These are phyloP conservation scores for Arthrobotrys megalospora DNA, from an alignment of 2,329 filamentous ascomycete genomes.

Conservation along the genomic window DNA sequence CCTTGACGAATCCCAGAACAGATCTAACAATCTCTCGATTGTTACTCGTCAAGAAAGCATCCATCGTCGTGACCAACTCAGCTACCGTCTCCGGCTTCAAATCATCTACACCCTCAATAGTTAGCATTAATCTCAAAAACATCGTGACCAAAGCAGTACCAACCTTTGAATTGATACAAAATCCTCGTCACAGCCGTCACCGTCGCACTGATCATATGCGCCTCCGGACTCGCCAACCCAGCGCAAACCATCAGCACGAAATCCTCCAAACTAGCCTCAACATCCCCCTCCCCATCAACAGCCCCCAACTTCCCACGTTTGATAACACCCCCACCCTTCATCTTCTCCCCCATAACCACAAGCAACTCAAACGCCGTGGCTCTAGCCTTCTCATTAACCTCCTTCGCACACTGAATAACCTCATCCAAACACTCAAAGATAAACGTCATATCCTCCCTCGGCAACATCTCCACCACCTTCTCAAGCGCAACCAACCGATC, in stretches of 20 bases:
- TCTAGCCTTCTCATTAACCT: slow-evolving; percentile 94
- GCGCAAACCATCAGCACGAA: slow-evolving; percentile 99
- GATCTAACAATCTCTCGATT: slow-evolving; percentile 97
- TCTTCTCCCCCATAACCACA: slow-evolving; percentile 87
- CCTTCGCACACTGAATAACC: slow-evolving; percentile 95
- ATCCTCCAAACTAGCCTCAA: slow-evolving; percentile 87
- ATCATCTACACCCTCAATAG: slow-evolving; percentile 69
- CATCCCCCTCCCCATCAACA: slow-evolving; percentile 80
- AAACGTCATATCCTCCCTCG: slow-evolving; percentile 86
- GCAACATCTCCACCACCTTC: slow-evolving; percentile 83
- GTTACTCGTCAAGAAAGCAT: slow-evolving; percentile 94
- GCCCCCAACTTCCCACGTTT: slow-evolving; percentile 85
- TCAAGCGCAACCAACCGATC: slow-evolving; percentile 88
- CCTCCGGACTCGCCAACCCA: slow-evolving; percentile 89
- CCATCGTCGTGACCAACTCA: slow-evolving; percentile 93
- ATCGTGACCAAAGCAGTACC: not conserved
- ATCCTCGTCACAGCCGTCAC: slow-evolving; percentile 95
- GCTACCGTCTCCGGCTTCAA: slow-evolving; percentile 79
- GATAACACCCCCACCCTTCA: slow-evolving; percentile 81
- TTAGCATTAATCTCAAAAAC: slow-evolving; percentile 14
- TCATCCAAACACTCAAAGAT: slow-evolving; percentile 92
- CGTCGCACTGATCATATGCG: slow-evolving; percentile 98
- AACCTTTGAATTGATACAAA: slow-evolving; percentile 83
- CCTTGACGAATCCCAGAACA: slow-evolving; percentile 95
- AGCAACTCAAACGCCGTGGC: slow-evolving; percentile 91